Evolutionary conservation across 208 protist species (phyloP).

Genomic region (Leishmania lainsoni): DNA sequence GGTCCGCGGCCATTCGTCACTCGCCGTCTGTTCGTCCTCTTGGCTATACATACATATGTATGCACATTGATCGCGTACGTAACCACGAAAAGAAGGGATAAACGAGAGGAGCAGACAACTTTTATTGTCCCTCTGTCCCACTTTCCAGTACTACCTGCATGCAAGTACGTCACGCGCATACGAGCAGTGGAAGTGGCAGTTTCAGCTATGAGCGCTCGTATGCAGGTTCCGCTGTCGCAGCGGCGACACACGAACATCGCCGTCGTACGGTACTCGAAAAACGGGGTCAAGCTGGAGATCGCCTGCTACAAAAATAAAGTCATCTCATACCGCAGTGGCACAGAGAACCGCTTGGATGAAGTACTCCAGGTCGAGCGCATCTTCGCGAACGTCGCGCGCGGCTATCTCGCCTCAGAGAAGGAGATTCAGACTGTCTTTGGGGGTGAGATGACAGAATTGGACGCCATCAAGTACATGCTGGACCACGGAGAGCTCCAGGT

Average conservation of each 20-base stretch:
- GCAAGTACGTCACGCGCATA: conserved; percentile 1
- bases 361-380: conserved; percentile 92
- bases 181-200: not conserved
- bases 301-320: conserved; percentile 95
- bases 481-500: conserved; percentile 97
- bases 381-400: conserved; percentile 87
- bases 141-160: not conserved
- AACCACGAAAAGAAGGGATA: not conserved
- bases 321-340: conserved; percentile 85
- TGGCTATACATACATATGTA: not conserved
- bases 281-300: conserved; percentile 86
- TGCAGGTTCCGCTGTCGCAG: conserved; percentile 88
- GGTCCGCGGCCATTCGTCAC: not conserved
- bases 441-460: conserved; percentile 54
- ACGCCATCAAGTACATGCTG: conserved; percentile 93
- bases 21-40: not conserved
- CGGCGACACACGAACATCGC: conserved; percentile 91
- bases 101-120: not conserved
- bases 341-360: conserved; percentile 86
- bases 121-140: not conserved
- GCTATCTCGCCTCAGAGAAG: conserved; percentile 78
- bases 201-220: conserved; percentile 75
- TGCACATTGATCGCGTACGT: not conserved
- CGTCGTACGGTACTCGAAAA: conserved; percentile 80
- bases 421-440: conserved; percentile 82